Base-by-base conservation (phyloP, 441 rosid genomes). In the Erodium chrysanthum region DNA sequence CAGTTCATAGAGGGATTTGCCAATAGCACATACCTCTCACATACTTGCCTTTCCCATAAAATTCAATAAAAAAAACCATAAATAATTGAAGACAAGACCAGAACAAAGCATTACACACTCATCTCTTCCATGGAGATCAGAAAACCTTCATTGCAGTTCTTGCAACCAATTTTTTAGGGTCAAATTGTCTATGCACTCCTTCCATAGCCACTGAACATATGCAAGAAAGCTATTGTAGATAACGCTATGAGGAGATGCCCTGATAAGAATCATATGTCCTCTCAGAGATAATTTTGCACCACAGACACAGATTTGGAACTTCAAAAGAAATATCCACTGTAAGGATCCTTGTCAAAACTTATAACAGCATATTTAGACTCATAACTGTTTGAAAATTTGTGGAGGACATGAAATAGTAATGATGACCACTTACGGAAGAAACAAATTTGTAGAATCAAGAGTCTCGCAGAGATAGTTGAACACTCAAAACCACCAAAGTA, bases 201-300 rank as follows among this genome's bases (percentile, higher is more conserved):
- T 58, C 27, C 62, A 21, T 58, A 22, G 27, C 5, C 62, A 21
- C 27, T 58, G 62, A 58, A 10, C 15, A 58, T 7, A 10, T 22
- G n/a, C 5, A 22, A 21, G n/a, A 21, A 58, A 48, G n/a, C 29
- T 20, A 58, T 21, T 21, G 29, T 7, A 58, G 62, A 20, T 20
- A 22, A 22, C 22, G 21, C n/a, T 58, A 20, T 27, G 63, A 58
- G 31, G 2, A 14, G 5, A 48, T 15, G 7, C 18, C 20, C 18
- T 59, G 31, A 59, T 23, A 59, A 59, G 64, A 22, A 59, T 59
- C 33, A 23, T 59, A 59, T 25, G 33, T 6, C 33, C 33, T 59
- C 33, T 59, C 33, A 23, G 22, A 7, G 2, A 59, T 23, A 23
- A 59, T 3, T 59, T 25, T 59, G 25, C 31, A 12, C 27, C 29